Percentiles rank a stretch among this genome's conserved stretches.
Conservation (phyloP, 805 yeast genomes). For the Barnettozyma californica region DNA sequence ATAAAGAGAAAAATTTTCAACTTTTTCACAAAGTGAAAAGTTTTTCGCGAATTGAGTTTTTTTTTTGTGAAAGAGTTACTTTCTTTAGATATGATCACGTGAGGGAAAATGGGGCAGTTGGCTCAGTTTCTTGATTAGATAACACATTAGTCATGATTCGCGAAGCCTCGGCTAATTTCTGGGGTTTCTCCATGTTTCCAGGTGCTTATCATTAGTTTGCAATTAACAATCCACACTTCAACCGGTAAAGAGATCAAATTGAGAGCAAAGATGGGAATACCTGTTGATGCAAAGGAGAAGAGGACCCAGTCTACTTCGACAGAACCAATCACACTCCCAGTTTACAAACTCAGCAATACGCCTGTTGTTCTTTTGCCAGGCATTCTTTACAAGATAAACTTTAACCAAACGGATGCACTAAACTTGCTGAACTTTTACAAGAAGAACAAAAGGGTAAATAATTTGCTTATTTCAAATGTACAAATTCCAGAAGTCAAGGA, state of each 20-base stretch:
- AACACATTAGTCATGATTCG: background rate
- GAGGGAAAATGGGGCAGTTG: background rate
- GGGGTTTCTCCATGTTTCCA: background rate
- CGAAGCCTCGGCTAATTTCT: background rate
- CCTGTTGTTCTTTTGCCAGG: constrained; percentile 53
- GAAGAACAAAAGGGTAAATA: constrained; percentile 16
- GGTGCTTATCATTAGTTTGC: background rate
- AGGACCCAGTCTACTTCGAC: background rate
- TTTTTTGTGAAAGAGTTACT: background rate
- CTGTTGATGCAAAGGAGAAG: background rate
- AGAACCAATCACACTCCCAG: constrained; percentile 14
- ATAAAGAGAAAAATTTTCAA: constrained; percentile 8
- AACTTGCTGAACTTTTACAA: constrained; percentile 39
- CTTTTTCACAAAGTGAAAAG: background rate
- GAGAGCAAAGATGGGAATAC: background rate
- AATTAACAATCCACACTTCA: background rate
- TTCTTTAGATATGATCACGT: background rate
- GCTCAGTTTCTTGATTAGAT: too few relatives aligned
- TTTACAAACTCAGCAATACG: constrained; percentile 17
- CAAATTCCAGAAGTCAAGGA: background rate
- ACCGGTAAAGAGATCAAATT: background rate
- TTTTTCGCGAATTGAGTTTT: constrained; percentile 1
- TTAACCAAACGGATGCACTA: constrained; percentile 42
- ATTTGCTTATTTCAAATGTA: constrained; percentile 18
- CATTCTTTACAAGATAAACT: constrained; percentile 52